Base-by-base conservation (phyloP, 106 monocot genomes). In the Amphibolis antarctica region DNA sequence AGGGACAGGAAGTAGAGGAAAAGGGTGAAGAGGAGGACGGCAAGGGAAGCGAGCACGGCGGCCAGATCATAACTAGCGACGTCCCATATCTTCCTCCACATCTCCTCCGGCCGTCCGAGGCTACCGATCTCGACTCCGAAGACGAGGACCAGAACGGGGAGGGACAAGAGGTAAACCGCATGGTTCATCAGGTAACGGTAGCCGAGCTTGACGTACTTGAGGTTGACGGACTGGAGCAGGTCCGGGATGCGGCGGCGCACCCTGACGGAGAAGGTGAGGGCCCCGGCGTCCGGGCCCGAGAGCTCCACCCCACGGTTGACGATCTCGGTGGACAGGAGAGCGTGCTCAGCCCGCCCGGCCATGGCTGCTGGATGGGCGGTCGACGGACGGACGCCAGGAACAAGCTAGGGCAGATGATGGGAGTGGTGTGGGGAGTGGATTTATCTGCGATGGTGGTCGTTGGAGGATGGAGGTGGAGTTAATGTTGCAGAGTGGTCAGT, bases 201-300 rank as follows among this genome's bases (percentile, higher is more conserved):
- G 9, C 96, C 96, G 13, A 98, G 78, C 75, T 74, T 81, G 58
- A 98, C 96, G 53, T 98, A 91, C 78, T 98, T 91, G 42, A 98
- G 82, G 71, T 98, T 98, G 61, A 98, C 96, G 0, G 96, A 98
- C 73, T 98, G 96, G 21, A 98, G 64, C 67, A 98, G 86, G 65
- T 98, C 96, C 66, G 96, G 96, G 55, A 98, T 74, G 48, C 96
- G 54, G 4, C 87, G 82, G 27, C 96, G 80, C 12, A 98, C 91
- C 46, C 86, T 44, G 15, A 98, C 84, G 19, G 85, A 84, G 82
- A 87, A 98, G 0, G 86, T 90, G 44, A 67, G 82, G n/a, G 90
- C 91, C 3, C 96, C 96, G 17, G 85, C 63, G 25, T 67, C 55
- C 3, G 67, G 67, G 12, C 67, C 67, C 1, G 67, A 55, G 0